Evolutionary conservation across 2,329 filamentous ascomycete species (phyloP).

Genomic region (Paramyrothecium roridum): DNA sequence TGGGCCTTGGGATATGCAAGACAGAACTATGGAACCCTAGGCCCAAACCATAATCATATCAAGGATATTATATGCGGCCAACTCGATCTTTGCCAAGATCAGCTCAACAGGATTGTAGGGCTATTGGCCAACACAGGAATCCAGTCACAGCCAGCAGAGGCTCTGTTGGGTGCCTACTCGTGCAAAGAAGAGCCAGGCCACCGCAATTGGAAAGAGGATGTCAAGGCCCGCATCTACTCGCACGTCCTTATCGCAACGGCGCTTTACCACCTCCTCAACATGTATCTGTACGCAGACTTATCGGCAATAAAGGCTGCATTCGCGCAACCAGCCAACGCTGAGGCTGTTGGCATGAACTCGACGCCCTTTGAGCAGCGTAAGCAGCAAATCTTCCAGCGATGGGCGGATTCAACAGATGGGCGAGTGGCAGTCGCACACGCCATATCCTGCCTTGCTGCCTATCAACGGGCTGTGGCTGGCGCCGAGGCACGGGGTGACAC

Average conservation of each 20-base stretch:
- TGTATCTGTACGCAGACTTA: slow-evolving; percentile 33
- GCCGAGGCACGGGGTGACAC: slow-evolving; percentile 7
- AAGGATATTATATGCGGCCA: slow-evolving; percentile 3
- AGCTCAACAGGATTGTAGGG: slow-evolving; percentile 14
- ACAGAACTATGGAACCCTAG: slow-evolving; percentile 8
- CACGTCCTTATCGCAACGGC: slow-evolving; percentile 28
- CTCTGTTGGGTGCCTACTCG: slow-evolving; percentile 21
- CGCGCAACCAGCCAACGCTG: slow-evolving; percentile 8
- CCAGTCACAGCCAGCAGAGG: slow-evolving; percentile 6
- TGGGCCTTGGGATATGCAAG: slow-evolving; percentile 24
- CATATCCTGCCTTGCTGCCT: slow-evolving; percentile 23
- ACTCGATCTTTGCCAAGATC: slow-evolving; percentile 11
- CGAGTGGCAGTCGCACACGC: slow-evolving; percentile 30
- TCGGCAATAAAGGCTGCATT: slow-evolving; percentile 22
- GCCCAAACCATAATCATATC: neutral
- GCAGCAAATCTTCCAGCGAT: slow-evolving; percentile 18
- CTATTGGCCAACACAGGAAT: neutral
- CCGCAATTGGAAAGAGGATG: slow-evolving; percentile 14
- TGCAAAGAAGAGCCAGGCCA: slow-evolving; percentile 21
- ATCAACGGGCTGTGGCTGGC: slow-evolving; percentile 11
- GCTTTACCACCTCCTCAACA: slow-evolving; percentile 31
- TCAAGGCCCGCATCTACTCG: slow-evolving; percentile 22
- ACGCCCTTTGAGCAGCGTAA: slow-evolving; percentile 15
- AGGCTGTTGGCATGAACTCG: slow-evolving; percentile 8
- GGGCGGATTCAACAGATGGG: slow-evolving; percentile 24